Conservation (phyloP, 2,329 filamentous ascomycete species). For the Nannizziopsis barbatae region DNA sequence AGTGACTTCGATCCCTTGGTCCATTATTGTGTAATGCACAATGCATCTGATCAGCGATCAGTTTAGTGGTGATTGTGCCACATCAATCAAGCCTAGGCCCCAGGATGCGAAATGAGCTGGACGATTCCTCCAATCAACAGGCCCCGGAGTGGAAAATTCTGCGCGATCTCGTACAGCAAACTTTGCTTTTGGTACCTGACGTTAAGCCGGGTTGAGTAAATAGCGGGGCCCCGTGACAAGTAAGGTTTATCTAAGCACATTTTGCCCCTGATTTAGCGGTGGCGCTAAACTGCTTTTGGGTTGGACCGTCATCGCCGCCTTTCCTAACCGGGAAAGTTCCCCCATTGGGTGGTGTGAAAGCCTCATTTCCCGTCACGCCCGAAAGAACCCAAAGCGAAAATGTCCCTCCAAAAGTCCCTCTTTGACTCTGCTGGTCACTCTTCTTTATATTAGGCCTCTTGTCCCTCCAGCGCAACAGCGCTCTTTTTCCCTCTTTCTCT, state of each 20-base stretch:
- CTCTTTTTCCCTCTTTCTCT: background rate
- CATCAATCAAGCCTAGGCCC: background rate
- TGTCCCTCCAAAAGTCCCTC: background rate
- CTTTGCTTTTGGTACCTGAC: slow-evolving; percentile 4
- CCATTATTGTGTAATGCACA: background rate
- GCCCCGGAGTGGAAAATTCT: background rate
- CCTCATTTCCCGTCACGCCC: slow-evolving; percentile 9
- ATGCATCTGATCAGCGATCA: background rate
- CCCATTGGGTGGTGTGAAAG: background rate
- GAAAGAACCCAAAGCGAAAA: background rate
- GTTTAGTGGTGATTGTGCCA: slow-evolving; percentile 5
- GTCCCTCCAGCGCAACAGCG: background rate
- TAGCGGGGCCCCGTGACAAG: background rate
- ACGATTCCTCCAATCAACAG: background rate
- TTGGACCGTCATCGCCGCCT: background rate
- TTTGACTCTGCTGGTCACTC: background rate
- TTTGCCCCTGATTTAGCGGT: background rate
- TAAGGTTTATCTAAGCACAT: too few relatives aligned
- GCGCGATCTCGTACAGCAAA: background rate
- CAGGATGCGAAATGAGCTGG: too few relatives aligned
- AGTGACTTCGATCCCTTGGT: background rate
- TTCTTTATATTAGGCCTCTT: background rate
- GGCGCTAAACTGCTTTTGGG: slow-evolving; percentile 1
- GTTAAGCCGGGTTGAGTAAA: slow-evolving; percentile 1
- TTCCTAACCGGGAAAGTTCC: background rate